Base-by-base conservation (phyloP, 2,329 filamentous ascomycete species). In the Talaromyces verruculosus region DNA sequence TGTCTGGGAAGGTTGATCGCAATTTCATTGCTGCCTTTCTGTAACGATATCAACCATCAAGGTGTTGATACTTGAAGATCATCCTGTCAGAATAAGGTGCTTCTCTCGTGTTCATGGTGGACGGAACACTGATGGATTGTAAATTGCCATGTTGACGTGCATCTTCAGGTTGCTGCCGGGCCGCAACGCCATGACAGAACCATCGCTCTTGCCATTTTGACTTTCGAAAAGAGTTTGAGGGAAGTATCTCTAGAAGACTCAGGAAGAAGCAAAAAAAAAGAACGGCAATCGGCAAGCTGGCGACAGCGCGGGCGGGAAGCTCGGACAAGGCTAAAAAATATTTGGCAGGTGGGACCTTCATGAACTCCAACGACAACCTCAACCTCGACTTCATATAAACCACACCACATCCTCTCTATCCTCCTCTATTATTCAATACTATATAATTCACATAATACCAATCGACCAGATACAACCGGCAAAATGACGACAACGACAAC, bases 401-500 rank as follows among this genome's bases (percentile, higher is more conserved):
- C 1, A 45, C 15, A 35, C 19, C 33, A 15, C 51, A 1, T 1
- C n/a, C 30, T 33, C 51, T 22, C 51, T 57, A 15, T 37, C 1
- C 25, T 25, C 10, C 7, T 13, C 8, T 25, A 25, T 25, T 17
- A 28, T 25, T 15, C 1, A 19, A 22, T 35, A 19, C 2, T 11
- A 55, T 35, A 35, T 2, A 5, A n/a, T 2, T 35, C 4, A 1
- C 10, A n/a, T n/a, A 35, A 35, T 41, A 60, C 10, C 19, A 30
- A 43, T 43, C 2, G 33, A 15, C 15, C 17, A 35, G 1, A 43
- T 10, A 33, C 15, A 3, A 8, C 22, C 25, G 57, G 15, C 37
- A 63, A 22, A 33, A 68, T 67, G 65, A 22, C 63, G 10, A 39
- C 47, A 55, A 45, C 64, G 65, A 22, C 63, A 11, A 39, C 47